Base-by-base conservation (phyloP, 768 basidiomycete genomes). In the Saitozyma sp. region DNA sequence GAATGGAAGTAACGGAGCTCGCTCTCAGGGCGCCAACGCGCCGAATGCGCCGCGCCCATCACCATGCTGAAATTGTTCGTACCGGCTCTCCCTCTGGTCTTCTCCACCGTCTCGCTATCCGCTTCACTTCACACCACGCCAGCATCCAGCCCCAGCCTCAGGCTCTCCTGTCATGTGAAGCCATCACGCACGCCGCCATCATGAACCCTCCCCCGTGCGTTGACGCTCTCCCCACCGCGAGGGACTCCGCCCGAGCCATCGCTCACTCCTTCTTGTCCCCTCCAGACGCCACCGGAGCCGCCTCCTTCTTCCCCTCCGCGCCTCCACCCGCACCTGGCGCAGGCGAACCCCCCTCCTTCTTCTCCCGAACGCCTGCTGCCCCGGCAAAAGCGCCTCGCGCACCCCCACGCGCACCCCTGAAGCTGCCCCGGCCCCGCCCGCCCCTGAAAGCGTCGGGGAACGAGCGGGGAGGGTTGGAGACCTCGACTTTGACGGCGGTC, bases 391-490 rank as follows among this genome's bases (percentile, higher is more conserved):
- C 51, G 7, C 59, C 54, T 10, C 46, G 20, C 9, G 41, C 39
- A 38, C 60, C 60, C 1, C 64, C 59, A 11, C 59, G 53, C 43
- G 29, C 61, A 46, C 46, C 63, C 53, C 39, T 57, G 52, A 42
- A 65, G 7, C 55, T 55, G 5, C 69, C 66, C 55, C 69, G 50
- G 20, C 68, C 68, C 39, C 66, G 37, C 0, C 51, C 19, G 8
- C 16, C 57, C 14, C 41, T 16, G 20, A 37, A 41, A 16, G 54
- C 38, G 2, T 55, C 41, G 14, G 10, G 13, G 45, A 20, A 38
- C 3, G 11, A 8, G 38, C 50, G 10, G 11, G 75, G 76, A 16
- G 76, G 76, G 60, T 76, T 76, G 29, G 78, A 79, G 38, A 79
- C 62, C 29, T 51, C 57, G 20, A 77, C 67, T 9, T 46, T 37